phyloP scores from a whole-genome alignment of 2,329 filamentous ascomycete genomes.

The Sphaerulina vaccinii region DNA sequence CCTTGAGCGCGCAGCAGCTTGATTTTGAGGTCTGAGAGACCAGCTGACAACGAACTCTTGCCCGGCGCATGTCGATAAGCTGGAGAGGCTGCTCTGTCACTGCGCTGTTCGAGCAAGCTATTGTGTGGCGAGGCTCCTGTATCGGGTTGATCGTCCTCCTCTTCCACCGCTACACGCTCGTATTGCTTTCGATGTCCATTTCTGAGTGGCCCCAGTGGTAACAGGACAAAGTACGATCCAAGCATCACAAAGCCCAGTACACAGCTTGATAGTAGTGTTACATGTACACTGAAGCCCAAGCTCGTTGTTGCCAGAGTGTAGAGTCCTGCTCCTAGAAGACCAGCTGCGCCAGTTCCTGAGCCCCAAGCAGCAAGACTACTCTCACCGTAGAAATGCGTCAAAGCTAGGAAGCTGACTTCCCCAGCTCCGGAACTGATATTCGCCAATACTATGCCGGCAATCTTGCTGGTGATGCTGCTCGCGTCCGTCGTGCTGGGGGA shows the following conservation, averaged over 20 bases:
- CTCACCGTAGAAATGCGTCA: conserved; percentile 91
- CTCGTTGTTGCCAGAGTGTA: conserved; percentile 85
- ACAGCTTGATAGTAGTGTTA: conserved; percentile 74
- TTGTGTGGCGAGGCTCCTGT: conserved; percentile 17
- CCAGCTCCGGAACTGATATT: conserved; percentile 83
- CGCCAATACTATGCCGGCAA: conserved; percentile 79
- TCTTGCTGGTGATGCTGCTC: conserved; percentile 67
- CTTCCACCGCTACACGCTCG: conserved; percentile 50
- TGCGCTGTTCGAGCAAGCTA: conserved; percentile 35
- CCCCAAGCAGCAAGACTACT: conserved; percentile 89
- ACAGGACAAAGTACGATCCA: conserved; percentile 76
- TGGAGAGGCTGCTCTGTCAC: conserved; percentile 33
- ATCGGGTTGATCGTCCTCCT: conserved; percentile 42
- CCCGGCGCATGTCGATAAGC: conserved; percentile 16
- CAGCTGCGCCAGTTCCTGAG: conserved; percentile 68
- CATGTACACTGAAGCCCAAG: conserved; percentile 69
- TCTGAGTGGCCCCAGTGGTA: conserved; percentile 68
- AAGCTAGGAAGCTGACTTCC: conserved; percentile 83
- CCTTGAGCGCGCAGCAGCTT: conserved; percentile 54
- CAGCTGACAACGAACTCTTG: conserved; percentile 8
- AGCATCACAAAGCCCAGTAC: conserved; percentile 81
- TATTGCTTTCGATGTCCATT: conserved; percentile 51
- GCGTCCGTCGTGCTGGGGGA: conserved; percentile 55
- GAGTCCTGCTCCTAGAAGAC: conserved; percentile 75
- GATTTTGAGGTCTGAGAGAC: conserved; percentile 25